Evolutionary conservation across 208 protist species (phyloP).

Genomic region (Paratrypanosoma confusum): DNA sequence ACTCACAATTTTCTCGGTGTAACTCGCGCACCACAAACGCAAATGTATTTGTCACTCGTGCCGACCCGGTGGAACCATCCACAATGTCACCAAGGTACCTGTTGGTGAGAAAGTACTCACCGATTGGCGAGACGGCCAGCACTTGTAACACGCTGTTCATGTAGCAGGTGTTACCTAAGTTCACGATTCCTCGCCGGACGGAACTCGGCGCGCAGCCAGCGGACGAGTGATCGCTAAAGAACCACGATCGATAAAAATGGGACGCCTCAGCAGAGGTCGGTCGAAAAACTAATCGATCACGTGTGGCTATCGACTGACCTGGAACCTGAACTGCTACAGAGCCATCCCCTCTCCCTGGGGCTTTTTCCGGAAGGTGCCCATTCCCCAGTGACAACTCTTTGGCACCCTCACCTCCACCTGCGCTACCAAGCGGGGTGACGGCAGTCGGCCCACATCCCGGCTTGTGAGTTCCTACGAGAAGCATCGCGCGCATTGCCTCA

Average conservation of each 20-base stretch:
- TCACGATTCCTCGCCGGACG: constrained; percentile 67
- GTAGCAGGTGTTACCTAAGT: constrained; percentile 90
- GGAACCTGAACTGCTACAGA: no score
- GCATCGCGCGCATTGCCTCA: background rate
- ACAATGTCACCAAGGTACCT: constrained; percentile 41
- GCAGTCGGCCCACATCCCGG: no score
- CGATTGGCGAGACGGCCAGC: constrained; percentile 70
- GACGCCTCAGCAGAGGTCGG: no score
- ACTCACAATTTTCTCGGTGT: constrained; percentile 25
- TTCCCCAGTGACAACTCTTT: no score
- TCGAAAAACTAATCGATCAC: background rate
- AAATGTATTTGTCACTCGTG: constrained; percentile 56
- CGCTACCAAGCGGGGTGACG: no score
- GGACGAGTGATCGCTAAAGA: constrained; percentile 12
- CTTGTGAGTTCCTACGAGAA: no score
- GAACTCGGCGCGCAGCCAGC: constrained; percentile 7
- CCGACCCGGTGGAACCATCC: constrained; percentile 13
- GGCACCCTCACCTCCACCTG: no score
- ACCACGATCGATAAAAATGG: constrained; percentile 20
- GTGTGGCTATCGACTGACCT: background rate
- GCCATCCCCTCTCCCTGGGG: no score
- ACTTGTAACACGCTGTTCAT: constrained; percentile 86
- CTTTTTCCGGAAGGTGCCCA: no score
- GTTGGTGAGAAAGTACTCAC: constrained; percentile 79
- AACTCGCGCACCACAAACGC: constrained; percentile 74